Evolutionary conservation across 2,329 filamentous ascomycete genomes (phyloP).

Genomic region (Aspergillus ibericus): DNA sequence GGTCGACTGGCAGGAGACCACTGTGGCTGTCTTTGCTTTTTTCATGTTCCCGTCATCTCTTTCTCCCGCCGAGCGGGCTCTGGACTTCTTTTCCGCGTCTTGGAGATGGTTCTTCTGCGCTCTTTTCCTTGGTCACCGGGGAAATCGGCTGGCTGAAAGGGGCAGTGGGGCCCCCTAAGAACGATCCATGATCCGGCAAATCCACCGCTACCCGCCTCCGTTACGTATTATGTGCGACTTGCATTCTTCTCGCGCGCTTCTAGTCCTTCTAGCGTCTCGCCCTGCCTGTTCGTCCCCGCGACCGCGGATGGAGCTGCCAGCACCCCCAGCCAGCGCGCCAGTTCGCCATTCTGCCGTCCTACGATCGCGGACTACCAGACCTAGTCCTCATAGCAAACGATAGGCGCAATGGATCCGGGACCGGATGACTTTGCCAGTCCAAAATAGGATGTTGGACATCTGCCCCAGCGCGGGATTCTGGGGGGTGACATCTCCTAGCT

Average conservation of each 20-base stretch:
- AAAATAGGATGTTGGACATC: background rate
- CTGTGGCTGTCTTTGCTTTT: conserved; percentile 4
- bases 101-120: background rate
- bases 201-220: conserved; percentile 21
- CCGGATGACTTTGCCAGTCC: background rate
- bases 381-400: background rate
- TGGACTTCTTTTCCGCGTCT: background rate
- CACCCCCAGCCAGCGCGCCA: conserved; percentile 4
- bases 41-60: conserved; percentile 6
- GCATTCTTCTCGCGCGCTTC: conserved; percentile 22
- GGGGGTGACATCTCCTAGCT: conserved; percentile 2
- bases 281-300: conserved; percentile 14
- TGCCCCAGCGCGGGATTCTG: background rate
- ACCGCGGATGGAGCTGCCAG: conserved; percentile 5
- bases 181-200: conserved; percentile 19
- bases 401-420: background rate
- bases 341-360: conserved; percentile 10
- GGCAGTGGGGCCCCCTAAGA: conserved; percentile 16
- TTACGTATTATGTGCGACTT: conserved; percentile 21
- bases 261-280: conserved; percentile 24
- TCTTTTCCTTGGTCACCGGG: conserved; percentile 13
- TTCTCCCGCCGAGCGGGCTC: background rate
- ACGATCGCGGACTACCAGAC: background rate
- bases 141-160: conserved; percentile 20
- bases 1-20: background rate